Evolutionary conservation across 306 rosid species (phyloP), one percentile per base, ranked within the genome.

Genomic region (Inga laurina): DNA sequence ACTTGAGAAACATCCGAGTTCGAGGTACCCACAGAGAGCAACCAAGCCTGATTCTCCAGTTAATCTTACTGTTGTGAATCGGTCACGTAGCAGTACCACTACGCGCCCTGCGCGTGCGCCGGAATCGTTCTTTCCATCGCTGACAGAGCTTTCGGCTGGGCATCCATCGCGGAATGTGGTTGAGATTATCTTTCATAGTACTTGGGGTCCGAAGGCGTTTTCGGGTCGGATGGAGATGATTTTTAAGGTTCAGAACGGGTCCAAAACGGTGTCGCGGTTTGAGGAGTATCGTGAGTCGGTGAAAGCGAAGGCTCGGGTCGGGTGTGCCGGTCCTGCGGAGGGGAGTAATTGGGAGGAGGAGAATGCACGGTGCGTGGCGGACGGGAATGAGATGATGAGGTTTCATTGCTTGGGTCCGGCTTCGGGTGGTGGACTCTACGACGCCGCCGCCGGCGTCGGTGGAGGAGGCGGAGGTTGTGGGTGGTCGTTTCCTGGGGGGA

Each of bases 301-400:
- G 18, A 92, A 88, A 84, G 37, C 61, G 21, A 91, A 84, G 87
- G 43, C 48, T 6, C 90, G 91, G 35, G 88, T 88, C 68, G 93
- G 86, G 24, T 61, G 90, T 4, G 87, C 59, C 0, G 61, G 83
- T 7, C 86, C 84, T 15, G 64, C 79, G 3, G 87, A 54, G 8
- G 90, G 86, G 44, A 45, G 61, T 10, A 76, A 81, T 27, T 87
- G 84, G 85, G 97, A 93, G 80, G 98, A 95, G 80, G 98, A 95
- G 88, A 92, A 90, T 80, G 93, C 91, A 4, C 87, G 99, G 80
- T 95, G 97, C 86, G 88, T 86, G 15, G 99, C 97, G 30, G 99
- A 95, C 80, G 99, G 99, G 61, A 95, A 95, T 76, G 99, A 95
- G 84, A 90, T 95, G 59, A 95, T 95, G 99, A 84, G 92, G 80